phyloP scores from a whole-genome alignment of 805 yeast genomes.

The Saturnispora quitensis region DNA sequence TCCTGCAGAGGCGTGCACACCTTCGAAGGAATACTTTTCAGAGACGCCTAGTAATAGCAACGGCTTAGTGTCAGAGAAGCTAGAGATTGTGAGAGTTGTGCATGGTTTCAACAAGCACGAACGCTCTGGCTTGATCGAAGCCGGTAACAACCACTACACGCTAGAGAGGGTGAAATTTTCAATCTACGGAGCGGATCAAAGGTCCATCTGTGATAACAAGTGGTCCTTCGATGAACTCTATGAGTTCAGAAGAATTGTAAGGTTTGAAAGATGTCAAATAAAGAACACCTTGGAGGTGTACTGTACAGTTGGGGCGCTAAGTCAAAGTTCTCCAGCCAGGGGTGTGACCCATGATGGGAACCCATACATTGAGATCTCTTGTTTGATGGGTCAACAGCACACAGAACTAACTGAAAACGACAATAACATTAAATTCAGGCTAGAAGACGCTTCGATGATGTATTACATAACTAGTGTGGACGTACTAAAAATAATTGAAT shows the following conservation, averaged over 20 bases:
- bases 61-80: not conserved
- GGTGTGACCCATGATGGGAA: not conserved
- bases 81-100: not conserved
- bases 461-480: slow-evolving; percentile 59
- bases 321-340: not conserved
- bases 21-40: not conserved
- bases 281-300: not conserved
- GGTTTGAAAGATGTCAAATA: not conserved
- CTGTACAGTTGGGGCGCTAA: not conserved
- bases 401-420: slow-evolving; percentile 16
- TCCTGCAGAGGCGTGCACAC: slow-evolving; percentile 5
- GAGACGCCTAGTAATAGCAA: not conserved
- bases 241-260: not conserved
- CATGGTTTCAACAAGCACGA: not conserved
- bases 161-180: not conserved
- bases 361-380: slow-evolving; percentile 42
- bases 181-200: not conserved
- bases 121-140: not conserved
- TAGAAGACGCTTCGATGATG: slow-evolving; percentile 18
- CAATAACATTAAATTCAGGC: slow-evolving; percentile 6
- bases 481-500: slow-evolving; percentile 55
- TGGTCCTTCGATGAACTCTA: slow-evolving; percentile 1
- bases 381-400: slow-evolving; percentile 37
- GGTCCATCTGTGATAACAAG: not conserved
- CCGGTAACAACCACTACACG: not conserved